phyloP scores from a whole-genome alignment of 1,284 basidiomycete species.

The Ceratobasidium sp. region DNA sequence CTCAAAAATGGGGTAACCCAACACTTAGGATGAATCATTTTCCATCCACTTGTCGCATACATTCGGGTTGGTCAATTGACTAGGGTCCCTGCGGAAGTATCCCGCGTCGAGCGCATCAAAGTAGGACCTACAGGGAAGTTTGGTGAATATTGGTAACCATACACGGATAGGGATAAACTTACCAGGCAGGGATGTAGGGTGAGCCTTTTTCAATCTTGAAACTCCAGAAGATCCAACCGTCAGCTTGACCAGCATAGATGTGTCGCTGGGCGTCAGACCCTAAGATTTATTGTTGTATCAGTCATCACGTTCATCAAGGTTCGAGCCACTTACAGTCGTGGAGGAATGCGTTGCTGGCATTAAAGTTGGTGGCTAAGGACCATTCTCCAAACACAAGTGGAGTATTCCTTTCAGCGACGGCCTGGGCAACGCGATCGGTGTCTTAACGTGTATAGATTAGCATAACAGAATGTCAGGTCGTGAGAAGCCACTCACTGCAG shows the following conservation, averaged over 20 bases:
- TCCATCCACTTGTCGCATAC: conserved; percentile 65
- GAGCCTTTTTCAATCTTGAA: conserved; percentile 72
- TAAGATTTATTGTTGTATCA: conserved; percentile 69
- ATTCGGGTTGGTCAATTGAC: conserved; percentile 65
- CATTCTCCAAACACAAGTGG: conserved; percentile 72
- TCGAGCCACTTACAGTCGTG: conserved; percentile 57
- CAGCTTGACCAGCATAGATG: conserved; percentile 63
- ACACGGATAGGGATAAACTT: not conserved
- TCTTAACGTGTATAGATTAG: conserved; percentile 51
- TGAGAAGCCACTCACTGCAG: conserved; percentile 63
- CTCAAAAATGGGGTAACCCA: not conserved
- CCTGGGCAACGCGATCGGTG: conserved; percentile 57
- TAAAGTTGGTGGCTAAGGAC: conserved; percentile 76
- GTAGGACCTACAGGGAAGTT: conserved; percentile 69
- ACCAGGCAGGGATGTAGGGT: conserved; percentile 27
- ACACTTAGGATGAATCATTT: not conserved
- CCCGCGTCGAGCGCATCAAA: conserved; percentile 70
- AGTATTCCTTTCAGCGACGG: conserved; percentile 64
- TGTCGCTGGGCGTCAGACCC: conserved; percentile 76
- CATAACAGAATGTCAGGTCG: not conserved
- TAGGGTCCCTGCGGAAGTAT: conserved; percentile 73
- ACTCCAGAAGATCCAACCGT: conserved; percentile 84
- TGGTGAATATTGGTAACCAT: not conserved
- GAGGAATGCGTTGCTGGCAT: conserved; percentile 72
- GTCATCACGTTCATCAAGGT: conserved; percentile 65